A percentile compares a stretch with the other conserved stretches of the same genome.
phyloP scores from a whole-genome alignment of 306 rosid genomes.

The Hippophae rhamnoides region DNA sequence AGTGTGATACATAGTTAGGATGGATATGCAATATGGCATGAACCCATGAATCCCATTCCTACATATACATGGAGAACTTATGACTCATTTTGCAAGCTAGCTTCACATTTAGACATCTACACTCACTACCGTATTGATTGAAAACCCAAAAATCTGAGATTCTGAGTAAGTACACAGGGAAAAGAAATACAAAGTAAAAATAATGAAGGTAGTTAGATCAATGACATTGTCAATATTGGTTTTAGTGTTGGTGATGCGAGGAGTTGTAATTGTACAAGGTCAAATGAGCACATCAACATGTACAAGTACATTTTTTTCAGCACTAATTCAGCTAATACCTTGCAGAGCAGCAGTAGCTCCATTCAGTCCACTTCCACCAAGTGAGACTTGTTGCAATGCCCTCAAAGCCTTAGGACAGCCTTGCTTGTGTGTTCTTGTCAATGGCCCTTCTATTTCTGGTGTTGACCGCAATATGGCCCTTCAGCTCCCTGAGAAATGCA shows the following conservation, averaged over 20 bases:
- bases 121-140: not conserved
- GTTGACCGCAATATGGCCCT: conserved; percentile 75
- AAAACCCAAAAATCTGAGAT: no score
- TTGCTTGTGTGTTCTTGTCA: conserved; percentile 62
- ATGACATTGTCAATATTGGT: conserved; percentile 20
- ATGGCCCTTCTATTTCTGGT: conserved; percentile 77
- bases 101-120: not conserved
- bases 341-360: conserved; percentile 78
- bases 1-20: conserved; percentile 46
- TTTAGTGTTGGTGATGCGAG: conserved; percentile 20
- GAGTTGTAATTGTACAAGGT: conserved; percentile 5
- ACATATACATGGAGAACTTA: conserved; percentile 28
- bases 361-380: conserved; percentile 64
- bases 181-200: not conserved
- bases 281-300: conserved; percentile 40
- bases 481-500: conserved; percentile 70
- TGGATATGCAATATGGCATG: conserved; percentile 24
- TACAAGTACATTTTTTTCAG: conserved; percentile 57
- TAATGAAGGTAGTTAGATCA: conserved; percentile 23
- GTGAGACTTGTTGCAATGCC: conserved; percentile 60
- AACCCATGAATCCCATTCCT: not conserved
- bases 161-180: no score
- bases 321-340: conserved; percentile 79
- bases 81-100: not conserved
- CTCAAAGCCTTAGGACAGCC: conserved; percentile 65